phyloP scores from a whole-genome alignment of 495 filamentous ascomycete genomes.

The Friedmanniomyces endolithicus region DNA sequence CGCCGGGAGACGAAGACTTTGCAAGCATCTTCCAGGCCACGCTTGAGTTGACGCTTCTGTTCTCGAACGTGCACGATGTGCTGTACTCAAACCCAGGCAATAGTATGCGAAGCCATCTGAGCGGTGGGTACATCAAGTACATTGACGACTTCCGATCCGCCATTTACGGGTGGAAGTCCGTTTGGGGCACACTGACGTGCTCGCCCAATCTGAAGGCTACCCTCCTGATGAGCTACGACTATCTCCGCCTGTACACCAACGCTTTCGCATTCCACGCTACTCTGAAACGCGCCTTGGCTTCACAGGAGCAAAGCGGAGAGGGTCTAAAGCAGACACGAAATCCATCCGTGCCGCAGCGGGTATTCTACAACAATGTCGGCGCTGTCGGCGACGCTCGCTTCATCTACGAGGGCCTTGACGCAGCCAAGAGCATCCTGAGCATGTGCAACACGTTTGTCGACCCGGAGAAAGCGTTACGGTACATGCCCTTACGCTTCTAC shows the following conservation, averaged over 20 bases:
- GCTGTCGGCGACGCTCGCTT: conserved; percentile 30
- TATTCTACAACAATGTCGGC: conserved; percentile 31
- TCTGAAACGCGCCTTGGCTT: conserved; percentile 46
- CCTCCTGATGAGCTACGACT: conserved; percentile 50
- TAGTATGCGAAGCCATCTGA: conserved; percentile 51
- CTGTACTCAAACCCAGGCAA: conserved; percentile 52
- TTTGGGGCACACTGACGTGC: conserved; percentile 45
- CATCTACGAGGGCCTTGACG: conserved; percentile 31
- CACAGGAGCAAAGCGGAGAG: conserved; percentile 11
- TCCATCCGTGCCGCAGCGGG: conserved; percentile 14
- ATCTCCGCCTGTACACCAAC: conserved; percentile 51
- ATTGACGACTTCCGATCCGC: conserved; percentile 53
- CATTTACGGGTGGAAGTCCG: conserved; percentile 50
- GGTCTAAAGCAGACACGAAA: background rate
- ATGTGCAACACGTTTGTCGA: conserved; percentile 31
- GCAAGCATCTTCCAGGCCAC: conserved; percentile 51
- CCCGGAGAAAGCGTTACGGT: conserved; percentile 26
- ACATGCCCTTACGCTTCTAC: conserved; percentile 29
- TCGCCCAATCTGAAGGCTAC: conserved; percentile 46
- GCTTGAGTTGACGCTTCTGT: conserved; percentile 53
- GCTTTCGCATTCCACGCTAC: conserved; percentile 57
- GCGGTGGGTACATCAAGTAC: conserved; percentile 54
- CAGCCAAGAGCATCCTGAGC: conserved; percentile 28
- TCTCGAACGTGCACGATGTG: conserved; percentile 54
- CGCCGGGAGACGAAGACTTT: conserved; percentile 46